Percentiles rank a stretch among this genome's conserved stretches.
Evolutionary conservation across 2,329 filamentous ascomycete genomes (phyloP).

Genomic region (Raffaelea arxii): DNA sequence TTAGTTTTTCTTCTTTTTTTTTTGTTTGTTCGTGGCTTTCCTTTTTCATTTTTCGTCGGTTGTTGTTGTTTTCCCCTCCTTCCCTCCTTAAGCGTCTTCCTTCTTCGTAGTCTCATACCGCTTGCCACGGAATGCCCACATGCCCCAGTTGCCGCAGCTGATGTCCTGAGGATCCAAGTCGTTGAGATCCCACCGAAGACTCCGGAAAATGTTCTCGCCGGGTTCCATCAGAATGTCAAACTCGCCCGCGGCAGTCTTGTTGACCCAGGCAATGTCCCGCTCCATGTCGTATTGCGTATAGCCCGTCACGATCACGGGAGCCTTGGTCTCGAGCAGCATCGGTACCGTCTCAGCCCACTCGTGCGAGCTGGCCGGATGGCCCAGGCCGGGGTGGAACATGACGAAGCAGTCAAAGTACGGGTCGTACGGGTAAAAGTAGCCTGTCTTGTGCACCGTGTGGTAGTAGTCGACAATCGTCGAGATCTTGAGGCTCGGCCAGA

Average conservation of each 20-base stretch:
- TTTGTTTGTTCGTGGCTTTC: neutral
- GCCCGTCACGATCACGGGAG: slow-evolving; percentile 86
- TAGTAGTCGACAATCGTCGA: slow-evolving; percentile 98
- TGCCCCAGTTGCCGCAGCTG: slow-evolving; percentile 91
- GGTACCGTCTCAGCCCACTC: slow-evolving; percentile 93
- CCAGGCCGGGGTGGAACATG: slow-evolving; percentile 91
- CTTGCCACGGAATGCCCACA: slow-evolving; percentile 97
- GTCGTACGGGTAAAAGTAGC: slow-evolving; percentile 87
- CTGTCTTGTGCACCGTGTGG: slow-evolving; percentile 86
- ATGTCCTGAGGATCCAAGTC: slow-evolving; percentile 90
- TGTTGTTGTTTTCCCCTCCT: neutral
- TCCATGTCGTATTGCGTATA: slow-evolving; percentile 96
- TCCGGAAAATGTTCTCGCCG: slow-evolving; percentile 88
- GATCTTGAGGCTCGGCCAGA: slow-evolving; percentile 87
- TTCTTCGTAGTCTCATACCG: slow-evolving; percentile 42
- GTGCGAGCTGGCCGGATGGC: slow-evolving; percentile 84
- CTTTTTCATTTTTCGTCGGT: neutral
- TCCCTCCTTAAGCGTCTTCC: neutral
- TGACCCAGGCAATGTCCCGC: slow-evolving; percentile 82
- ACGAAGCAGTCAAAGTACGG: slow-evolving; percentile 98
- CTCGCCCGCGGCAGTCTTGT: slow-evolving; percentile 76
- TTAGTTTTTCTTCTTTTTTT: neutral
- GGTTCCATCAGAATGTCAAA: slow-evolving; percentile 88
- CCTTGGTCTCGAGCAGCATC: slow-evolving; percentile 85
- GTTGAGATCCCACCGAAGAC: slow-evolving; percentile 92